phyloP scores from a whole-genome alignment of 805 yeast genomes.

The Jamesozyma piceae region DNA sequence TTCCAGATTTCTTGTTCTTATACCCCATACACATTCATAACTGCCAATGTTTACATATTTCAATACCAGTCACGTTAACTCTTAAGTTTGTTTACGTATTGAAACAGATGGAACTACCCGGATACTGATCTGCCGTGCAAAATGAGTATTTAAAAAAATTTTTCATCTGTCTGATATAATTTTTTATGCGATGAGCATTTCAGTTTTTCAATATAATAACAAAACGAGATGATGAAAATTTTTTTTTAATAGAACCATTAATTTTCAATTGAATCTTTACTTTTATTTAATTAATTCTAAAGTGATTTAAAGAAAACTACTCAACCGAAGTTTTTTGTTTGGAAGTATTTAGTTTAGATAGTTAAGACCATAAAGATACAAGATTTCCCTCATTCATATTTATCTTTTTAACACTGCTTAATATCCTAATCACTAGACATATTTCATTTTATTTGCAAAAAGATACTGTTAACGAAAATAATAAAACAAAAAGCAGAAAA shows the following conservation, averaged over 20 bases:
- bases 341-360: background rate
- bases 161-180: background rate
- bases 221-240: background rate
- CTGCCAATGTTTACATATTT: background rate
- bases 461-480: conserved; percentile 3
- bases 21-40: background rate
- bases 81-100: too few relatives aligned
- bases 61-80: too few relatives aligned
- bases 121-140: background rate
- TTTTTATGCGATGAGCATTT: background rate
- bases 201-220: background rate
- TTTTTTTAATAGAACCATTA: too few relatives aligned
- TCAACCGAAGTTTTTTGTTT: background rate
- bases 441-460: background rate
- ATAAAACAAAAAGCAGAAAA: background rate
- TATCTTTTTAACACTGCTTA: background rate
- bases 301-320: background rate
- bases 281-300: too few relatives aligned
- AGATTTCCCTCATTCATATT: conserved; percentile 2
- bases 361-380: background rate
- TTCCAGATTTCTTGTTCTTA: too few relatives aligned
- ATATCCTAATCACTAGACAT: background rate
- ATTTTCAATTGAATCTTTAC: too few relatives aligned
- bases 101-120: too few relatives aligned
- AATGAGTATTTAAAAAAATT: background rate